Conservation (phyloP, 2,329 filamentous ascomycete species). For the Alternaria sp. region DNA sequence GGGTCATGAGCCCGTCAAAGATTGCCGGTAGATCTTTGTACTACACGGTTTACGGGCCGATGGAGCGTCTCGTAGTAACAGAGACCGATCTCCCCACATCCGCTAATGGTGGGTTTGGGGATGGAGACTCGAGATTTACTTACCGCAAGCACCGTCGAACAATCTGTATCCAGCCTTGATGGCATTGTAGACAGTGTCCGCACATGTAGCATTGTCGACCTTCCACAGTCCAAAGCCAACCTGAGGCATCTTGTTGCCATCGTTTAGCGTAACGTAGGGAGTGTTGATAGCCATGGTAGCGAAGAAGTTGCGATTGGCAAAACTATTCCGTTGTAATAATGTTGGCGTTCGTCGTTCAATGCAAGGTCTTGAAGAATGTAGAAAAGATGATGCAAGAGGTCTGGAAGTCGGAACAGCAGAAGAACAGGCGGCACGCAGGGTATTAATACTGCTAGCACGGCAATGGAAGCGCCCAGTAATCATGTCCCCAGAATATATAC, state of each 20-base stretch:
- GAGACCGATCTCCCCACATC: not conserved
- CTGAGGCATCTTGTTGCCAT: conserved; percentile 50
- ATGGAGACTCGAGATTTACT: conserved; percentile 15
- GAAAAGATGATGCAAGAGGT: conserved; percentile 13
- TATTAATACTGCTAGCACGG: conserved; percentile 36
- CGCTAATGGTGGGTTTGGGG: not conserved
- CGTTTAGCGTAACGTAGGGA: conserved; percentile 43
- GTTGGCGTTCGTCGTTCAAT: conserved; percentile 15
- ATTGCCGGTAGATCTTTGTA: not conserved
- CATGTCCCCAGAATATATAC: conserved; percentile 23
- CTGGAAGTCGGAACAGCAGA: conserved; percentile 16
- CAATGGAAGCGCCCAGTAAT: conserved; percentile 23
- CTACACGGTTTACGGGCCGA: conserved; percentile 10
- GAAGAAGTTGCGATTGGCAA: conserved; percentile 22
- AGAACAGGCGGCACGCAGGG: conserved; percentile 22
- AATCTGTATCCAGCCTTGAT: conserved; percentile 51
- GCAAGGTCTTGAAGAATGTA: conserved; percentile 12
- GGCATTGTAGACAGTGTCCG: conserved; percentile 47
- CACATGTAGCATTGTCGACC: conserved; percentile 42
- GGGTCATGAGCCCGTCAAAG: conserved; percentile 9
- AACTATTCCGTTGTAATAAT: conserved; percentile 5
- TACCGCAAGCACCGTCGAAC: conserved; percentile 50
- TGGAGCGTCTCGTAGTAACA: conserved; percentile 2
- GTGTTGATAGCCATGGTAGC: conserved; percentile 39
- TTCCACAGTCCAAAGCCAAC: conserved; percentile 49